Percentiles rank a stretch among this genome's conserved stretches.
These are phyloP conservation scores for Durusdinium trenchii DNA, from an alignment of 73 alveolate species.

Conservation along the genomic window DNA sequence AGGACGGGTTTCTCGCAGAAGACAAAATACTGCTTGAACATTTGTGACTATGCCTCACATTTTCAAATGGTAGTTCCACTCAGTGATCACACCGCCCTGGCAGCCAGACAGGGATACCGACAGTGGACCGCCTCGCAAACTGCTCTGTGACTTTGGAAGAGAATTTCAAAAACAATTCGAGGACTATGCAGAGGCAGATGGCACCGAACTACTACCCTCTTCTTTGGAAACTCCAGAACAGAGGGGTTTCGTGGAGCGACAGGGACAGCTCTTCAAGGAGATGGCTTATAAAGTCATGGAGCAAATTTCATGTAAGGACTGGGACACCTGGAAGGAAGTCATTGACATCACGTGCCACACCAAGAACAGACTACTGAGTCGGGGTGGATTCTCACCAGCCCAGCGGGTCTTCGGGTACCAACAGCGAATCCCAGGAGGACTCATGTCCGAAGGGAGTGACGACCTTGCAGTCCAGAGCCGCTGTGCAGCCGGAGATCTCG, in stretches of 20 bases:
- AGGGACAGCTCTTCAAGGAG: neutral
- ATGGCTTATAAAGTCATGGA: neutral
- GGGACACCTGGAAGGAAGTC: neutral
- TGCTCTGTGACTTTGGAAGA: neutral
- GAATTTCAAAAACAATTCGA: neutral
- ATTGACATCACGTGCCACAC: neutral
- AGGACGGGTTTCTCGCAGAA: neutral
- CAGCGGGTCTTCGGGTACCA: slow-evolving; percentile 23
- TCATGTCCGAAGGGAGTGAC: neutral
- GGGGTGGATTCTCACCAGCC: neutral
- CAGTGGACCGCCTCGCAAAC: neutral
- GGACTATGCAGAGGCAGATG: neutral
- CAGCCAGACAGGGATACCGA: neutral
- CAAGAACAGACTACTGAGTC: neutral
- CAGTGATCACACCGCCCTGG: neutral
- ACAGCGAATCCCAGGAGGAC: slow-evolving; percentile 8
- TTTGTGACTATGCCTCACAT: neutral
- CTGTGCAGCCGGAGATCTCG: neutral
- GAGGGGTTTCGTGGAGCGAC: neutral
- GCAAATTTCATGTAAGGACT: neutral
- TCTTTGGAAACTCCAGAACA: neutral
- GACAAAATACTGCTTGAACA: neutral
- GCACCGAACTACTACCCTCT: neutral
- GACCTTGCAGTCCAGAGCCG: neutral
- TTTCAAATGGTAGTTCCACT: neutral